These are phyloP conservation scores for Amphibolis antarctica DNA, from an alignment of 106 monocot genomes.

Conservation along the genomic window DNA sequence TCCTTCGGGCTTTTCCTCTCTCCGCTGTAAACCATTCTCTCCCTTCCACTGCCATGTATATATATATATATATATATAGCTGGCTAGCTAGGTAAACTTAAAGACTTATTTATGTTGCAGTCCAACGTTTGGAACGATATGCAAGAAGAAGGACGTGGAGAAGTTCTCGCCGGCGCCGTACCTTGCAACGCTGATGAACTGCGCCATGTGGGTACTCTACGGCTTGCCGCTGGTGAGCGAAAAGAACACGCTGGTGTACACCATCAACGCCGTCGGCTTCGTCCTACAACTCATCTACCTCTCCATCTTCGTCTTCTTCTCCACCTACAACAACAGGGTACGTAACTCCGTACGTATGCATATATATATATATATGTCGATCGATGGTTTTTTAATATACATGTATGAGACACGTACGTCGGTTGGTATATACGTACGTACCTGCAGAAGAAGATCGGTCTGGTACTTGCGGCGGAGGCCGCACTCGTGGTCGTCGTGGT, in stretches of 20 bases:
- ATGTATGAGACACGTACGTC: no score
- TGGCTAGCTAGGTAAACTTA: not conserved
- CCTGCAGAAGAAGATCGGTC: constrained; percentile 23
- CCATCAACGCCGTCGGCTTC: constrained; percentile 45
- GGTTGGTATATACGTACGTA: not conserved
- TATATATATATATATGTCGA: no score
- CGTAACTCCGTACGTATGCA: constrained; percentile 26
- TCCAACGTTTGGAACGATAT: constrained; percentile 36
- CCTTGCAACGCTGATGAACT: constrained; percentile 45
- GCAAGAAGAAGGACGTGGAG: constrained; percentile 31
- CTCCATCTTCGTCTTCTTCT: constrained; percentile 36
- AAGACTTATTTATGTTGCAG: constrained; percentile 6
- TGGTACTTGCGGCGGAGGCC: constrained; percentile 20
- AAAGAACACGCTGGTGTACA: constrained; percentile 40
- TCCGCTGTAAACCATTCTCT: constrained; percentile 27
- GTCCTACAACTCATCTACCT: constrained; percentile 40
- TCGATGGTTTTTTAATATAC: constrained; percentile 37
- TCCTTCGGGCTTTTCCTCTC: constrained; percentile 55
- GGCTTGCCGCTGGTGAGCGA: constrained; percentile 53
- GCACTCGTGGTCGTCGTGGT: constrained; percentile 36
- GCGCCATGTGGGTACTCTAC: constrained; percentile 45
- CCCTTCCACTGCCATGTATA: no score
- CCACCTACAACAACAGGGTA: constrained; percentile 21
- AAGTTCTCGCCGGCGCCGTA: constrained; percentile 34
- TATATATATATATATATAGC: not conserved